A percentile compares a stretch with the other conserved stretches of the same genome.
phyloP scores from a whole-genome alignment of 73 alveolate species.

The Paramecium biaurelia region DNA sequence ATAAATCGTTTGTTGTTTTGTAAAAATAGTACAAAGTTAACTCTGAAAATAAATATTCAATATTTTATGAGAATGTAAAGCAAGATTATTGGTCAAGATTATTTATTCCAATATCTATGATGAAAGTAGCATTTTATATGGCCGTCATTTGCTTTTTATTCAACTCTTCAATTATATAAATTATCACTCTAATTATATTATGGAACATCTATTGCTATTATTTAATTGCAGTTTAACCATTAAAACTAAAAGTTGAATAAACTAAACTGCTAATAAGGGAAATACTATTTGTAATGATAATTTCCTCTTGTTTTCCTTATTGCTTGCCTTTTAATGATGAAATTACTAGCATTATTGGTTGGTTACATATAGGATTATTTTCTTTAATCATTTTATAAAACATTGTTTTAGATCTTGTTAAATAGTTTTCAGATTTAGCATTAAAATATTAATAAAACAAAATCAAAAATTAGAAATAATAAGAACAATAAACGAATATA shows the following conservation, averaged over 20 bases:
- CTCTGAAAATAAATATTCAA: neutral
- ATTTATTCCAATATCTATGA: neutral
- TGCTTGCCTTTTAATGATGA: neutral
- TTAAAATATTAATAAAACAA: neutral
- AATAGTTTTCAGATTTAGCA: neutral
- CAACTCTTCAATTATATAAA: neutral
- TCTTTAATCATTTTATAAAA: neutral
- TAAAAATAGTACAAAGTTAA: neutral
- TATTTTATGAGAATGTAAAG: neutral
- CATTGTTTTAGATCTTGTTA: neutral
- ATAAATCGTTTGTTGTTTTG: neutral
- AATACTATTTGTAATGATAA: neutral
- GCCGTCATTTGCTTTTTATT: neutral
- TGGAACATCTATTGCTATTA: neutral
- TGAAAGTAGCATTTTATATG: neutral
- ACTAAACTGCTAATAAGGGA: neutral
- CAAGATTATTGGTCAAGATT: neutral
- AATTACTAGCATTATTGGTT: neutral
- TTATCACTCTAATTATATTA: neutral
- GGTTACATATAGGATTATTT: neutral
- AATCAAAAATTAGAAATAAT: neutral
- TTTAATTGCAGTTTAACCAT: neutral
- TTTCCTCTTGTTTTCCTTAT: neutral
- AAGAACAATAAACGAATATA: neutral
- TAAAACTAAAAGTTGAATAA: neutral